Percentiles rank a stretch among this genome's conserved stretches.
Evolutionary conservation across 2,329 filamentous ascomycete species (phyloP).

Genomic region (Verticillium isaacii): DNA sequence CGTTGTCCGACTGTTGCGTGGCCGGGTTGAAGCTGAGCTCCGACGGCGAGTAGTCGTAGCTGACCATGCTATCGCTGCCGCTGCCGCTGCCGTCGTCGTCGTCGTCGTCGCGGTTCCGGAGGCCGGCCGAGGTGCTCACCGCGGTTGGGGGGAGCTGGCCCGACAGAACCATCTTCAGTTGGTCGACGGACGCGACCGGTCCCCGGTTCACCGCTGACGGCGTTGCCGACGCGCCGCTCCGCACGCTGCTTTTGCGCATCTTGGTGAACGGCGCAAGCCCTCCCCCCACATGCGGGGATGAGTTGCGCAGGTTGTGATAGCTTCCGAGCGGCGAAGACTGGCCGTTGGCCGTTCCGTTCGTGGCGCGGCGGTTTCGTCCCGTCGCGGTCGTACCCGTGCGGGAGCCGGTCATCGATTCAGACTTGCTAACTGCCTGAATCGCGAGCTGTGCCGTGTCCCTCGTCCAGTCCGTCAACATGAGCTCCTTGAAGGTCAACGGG

Average conservation of each 20-base stretch:
- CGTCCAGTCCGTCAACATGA: constrained; percentile 77
- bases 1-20: constrained; percentile 8
- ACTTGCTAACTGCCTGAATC: constrained; percentile 64
- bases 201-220: constrained; percentile 38
- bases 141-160: constrained; percentile 41
- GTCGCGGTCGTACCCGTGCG: constrained; percentile 56
- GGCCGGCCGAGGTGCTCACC: constrained; percentile 29
- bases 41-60: constrained; percentile 63
- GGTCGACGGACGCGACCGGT: constrained; percentile 56
- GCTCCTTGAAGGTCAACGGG: constrained; percentile 62
- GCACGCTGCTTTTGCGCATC: constrained; percentile 49
- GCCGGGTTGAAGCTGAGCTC: constrained; percentile 57
- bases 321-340: constrained; percentile 46
- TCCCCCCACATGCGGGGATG: constrained; percentile 32
- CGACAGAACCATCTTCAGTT: constrained; percentile 57
- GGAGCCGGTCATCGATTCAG: constrained; percentile 73
- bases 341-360: constrained; percentile 43
- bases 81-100: constrained; percentile 56
- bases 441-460: constrained; percentile 67
- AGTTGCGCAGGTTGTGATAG: constrained; percentile 45
- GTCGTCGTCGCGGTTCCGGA: constrained; percentile 39
- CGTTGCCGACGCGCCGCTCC: constrained; percentile 44
- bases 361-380: constrained; percentile 51
- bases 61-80: constrained; percentile 65
- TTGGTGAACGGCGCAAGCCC: constrained; percentile 30